A percentile compares a stretch with the other conserved stretches of the same genome.
These are phyloP conservation scores for Sporopachydermia quercuum DNA, from an alignment of 805 yeast species.

Conservation along the genomic window DNA sequence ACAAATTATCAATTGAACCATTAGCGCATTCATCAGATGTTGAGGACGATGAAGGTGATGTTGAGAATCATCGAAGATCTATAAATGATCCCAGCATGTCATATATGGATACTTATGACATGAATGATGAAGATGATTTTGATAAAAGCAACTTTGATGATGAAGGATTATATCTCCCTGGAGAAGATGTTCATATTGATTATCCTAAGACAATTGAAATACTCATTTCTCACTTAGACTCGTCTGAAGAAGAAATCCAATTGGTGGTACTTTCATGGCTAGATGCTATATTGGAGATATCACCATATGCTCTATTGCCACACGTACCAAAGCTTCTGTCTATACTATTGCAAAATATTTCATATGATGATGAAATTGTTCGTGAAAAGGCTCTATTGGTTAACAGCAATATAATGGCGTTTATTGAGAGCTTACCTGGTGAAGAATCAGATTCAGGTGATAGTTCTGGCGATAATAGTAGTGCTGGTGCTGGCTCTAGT, in stretches of 20 bases:
- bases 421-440: conserved; percentile 27
- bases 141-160: background rate
- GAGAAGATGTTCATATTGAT: conserved; percentile 57
- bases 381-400: conserved; percentile 30
- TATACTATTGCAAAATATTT: conserved; percentile 33
- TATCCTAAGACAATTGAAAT: conserved; percentile 57
- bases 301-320: conserved; percentile 50
- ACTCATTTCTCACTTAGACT: conserved; percentile 48
- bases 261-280: conserved; percentile 57
- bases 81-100: background rate
- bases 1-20: background rate
- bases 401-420: conserved; percentile 31
- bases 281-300: conserved; percentile 42
- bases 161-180: conserved; percentile 36
- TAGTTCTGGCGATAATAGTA: conserved; percentile 5
- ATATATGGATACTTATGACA: background rate
- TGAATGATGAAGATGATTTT: background rate
- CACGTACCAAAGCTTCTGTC: conserved; percentile 52
- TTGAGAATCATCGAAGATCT: no score
- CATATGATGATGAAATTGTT: conserved; percentile 22
- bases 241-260: conserved; percentile 47
- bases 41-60: no score
- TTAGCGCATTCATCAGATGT: background rate
- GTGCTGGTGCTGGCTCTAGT: conserved; percentile 6
- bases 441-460: conserved; percentile 26